Evolutionary conservation across 805 yeast genomes (phyloP), one percentile per base, ranked within the genome.

Genomic region (Kodamaea neixiangensis): DNA sequence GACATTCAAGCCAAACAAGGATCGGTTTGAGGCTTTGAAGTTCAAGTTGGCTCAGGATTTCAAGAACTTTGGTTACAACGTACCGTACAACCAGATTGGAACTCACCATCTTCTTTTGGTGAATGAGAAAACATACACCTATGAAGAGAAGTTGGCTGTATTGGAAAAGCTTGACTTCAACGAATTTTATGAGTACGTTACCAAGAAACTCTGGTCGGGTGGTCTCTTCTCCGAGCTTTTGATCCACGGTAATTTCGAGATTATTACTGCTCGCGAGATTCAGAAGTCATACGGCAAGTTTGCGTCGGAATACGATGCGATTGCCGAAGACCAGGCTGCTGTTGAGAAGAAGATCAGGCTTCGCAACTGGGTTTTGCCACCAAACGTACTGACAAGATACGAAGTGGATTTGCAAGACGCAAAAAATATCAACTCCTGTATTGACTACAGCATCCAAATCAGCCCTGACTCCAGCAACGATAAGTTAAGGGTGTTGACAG

Each of bases 61-160:
- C 62, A 80, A 79, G 57, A 93, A 93, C 66, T 81, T 81, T 54
- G 85, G 87, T 11, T 88, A 72, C 61, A 78, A 83, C 22, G 84
- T 81, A 25, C 97, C 98, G 1, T 93, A 89, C 65, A 73, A 78
- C 41, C 97, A 90, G 67, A 79, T 89, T 54, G 85, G 87, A 1
- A 73, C 81, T 13, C 79, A 83, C 47, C 78, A 83, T 54, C 77
- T 83, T 20, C 77, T 80, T 21, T 68, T 92, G 55, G 67, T 89
- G n/a, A 85, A 88, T 57, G 96, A 89, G 51, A 78, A 80, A 46
- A 72, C 87, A 0, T 90, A 90, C 83, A 62, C 80, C 7, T 70
- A 80, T 25, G 82, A 76, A 20, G 93, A 86, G 55, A 86, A 85
- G 63, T 58, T 83, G 20, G 71, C 71, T 1, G 81, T 78, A 31